Evolutionary conservation across 129 eudicot genomes (phyloP), one percentile per base, ranked within the genome.

Genomic region (Silybum marianum): DNA sequence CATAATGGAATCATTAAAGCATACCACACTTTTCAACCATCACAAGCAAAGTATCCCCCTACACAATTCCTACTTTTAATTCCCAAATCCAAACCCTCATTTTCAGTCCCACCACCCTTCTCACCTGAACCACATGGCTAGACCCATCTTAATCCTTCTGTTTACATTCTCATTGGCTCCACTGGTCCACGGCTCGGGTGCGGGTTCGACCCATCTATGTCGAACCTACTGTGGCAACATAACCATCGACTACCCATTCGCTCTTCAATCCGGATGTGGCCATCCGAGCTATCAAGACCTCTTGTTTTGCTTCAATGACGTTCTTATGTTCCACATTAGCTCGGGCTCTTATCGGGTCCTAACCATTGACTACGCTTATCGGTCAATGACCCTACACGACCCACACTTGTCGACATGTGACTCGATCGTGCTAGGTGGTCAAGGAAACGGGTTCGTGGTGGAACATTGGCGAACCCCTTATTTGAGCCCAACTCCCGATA

Each of bases 341-440:
- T 96, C 99, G 0, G 99, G 99, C 1, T 96, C 99, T 3, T 96
- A 93, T 21, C 86, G 90, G 19, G 97, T 96, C 0, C 86, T 91
- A 22, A 93, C 91, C 78, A 93, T 96, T 9, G 99, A 96, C 87
- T 96, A 93, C 42, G 93, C 98, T 40, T 96, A 89, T 75, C 87
- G 81, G 9, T 84, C 95, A 6, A 89, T 96, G 48, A 89, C 94
- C 0, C 74, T 96, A 46, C 92, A 96, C 18, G 99, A 96, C 84
- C 97, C 99, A 7, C 98, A 96, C 82, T 83, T 96, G 84, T 96
- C 99, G 48, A 91, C 90, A 0, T 96, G 99, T 71, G 87, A 88
- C 62, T 87, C 97, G 10, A 83, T 96, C 28, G 92, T 88, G 78
- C 85, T 93, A 6, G 97, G 96, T 5, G 78, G 90, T 24, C 85